Conservation (phyloP, 2,329 filamentous ascomycete species). For the Pseudogymnoascus sp. region DNA sequence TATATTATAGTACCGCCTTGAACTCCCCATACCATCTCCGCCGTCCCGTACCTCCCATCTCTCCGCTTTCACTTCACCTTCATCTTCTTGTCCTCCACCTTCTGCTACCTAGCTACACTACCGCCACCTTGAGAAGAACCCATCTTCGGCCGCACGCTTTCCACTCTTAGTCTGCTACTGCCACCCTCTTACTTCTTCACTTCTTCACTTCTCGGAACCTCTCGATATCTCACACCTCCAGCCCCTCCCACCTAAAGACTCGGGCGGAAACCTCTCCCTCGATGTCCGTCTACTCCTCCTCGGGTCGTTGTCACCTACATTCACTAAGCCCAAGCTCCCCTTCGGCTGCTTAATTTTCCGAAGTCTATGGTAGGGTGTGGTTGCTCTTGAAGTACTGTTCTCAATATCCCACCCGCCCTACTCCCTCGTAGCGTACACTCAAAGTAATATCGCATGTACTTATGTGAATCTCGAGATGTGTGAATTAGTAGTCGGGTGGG, state of each 20-base stretch:
- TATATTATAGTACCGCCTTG: conserved; percentile 1
- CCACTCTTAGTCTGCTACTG: not conserved
- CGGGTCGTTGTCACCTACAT: conserved; percentile 20
- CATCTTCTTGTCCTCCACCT: not conserved
- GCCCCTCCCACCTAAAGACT: conserved; percentile 8
- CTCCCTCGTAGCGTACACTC: too few relatives aligned
- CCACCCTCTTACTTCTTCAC: not conserved
- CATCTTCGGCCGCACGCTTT: not conserved
- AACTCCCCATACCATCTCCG: not conserved
- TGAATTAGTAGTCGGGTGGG: too few relatives aligned
- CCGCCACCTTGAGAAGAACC: not conserved
- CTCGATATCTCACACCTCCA: conserved; percentile 12
- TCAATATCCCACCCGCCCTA: too few relatives aligned
- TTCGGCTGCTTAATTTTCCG: conserved; percentile 30
- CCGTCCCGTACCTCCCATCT: not conserved
- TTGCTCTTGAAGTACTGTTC: too few relatives aligned
- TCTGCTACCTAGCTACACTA: not conserved
- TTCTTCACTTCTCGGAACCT: not conserved
- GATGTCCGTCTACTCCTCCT: conserved; percentile 5
- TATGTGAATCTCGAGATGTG: too few relatives aligned
- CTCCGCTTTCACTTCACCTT: not conserved
- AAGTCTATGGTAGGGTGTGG: too few relatives aligned
- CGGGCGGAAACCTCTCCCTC: not conserved
- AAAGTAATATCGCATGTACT: too few relatives aligned
- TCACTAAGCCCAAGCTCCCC: conserved; percentile 30